Percentiles rank a stretch among this genome's conserved stretches.
These are phyloP conservation scores for Blastobotrys mokoenaii DNA, from an alignment of 805 yeast species.

Conservation along the genomic window DNA sequence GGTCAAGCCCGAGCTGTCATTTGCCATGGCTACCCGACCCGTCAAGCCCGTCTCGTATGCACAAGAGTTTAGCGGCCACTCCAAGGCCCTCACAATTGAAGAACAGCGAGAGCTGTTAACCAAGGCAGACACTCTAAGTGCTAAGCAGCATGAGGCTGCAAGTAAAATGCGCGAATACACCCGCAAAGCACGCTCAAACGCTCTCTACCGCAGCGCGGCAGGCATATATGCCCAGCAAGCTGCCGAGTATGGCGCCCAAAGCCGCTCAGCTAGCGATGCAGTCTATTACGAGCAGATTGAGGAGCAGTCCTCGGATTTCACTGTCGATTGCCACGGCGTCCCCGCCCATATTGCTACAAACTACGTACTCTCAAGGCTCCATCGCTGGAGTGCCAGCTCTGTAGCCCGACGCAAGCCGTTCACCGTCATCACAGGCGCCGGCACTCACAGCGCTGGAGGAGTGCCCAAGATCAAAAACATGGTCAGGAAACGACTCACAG, in stretches of 20 bases:
- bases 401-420: constrained; percentile 8
- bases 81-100: neutral
- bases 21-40: no score
- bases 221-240: constrained; percentile 15
- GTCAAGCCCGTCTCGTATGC: no score
- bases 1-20: neutral
- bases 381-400: constrained; percentile 10
- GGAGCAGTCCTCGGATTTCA: constrained; percentile 6
- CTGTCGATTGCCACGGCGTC: constrained; percentile 17
- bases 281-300: constrained; percentile 4
- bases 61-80: no score
- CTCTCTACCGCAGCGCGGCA: constrained; percentile 16
- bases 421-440: constrained; percentile 18
- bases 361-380: constrained; percentile 3
- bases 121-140: no score
- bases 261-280: constrained; percentile 3
- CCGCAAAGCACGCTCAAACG: constrained; percentile 16
- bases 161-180: constrained; percentile 9
- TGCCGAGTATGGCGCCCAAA: constrained; percentile 1
- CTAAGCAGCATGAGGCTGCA: constrained; percentile 2
- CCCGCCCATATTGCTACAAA: constrained; percentile 13
- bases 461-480: constrained; percentile 19
- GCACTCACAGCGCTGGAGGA: constrained; percentile 16
- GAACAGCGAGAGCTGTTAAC: neutral
- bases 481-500: constrained; percentile 11